These are phyloP conservation scores for Phalaenopsis aphrodite DNA, from an alignment of 106 monocot species.

Conservation along the genomic window DNA sequence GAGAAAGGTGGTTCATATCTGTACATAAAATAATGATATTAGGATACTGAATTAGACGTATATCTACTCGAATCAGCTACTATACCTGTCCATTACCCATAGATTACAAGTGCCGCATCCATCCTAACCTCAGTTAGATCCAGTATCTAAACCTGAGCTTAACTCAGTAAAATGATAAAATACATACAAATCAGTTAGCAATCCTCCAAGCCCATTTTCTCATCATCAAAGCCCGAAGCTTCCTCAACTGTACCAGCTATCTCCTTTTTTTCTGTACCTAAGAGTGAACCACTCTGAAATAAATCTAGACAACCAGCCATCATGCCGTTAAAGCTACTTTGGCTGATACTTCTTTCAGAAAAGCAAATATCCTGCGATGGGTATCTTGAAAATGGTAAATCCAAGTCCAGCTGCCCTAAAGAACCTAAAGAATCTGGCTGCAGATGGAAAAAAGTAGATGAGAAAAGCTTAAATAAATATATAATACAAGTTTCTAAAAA, in stretches of 20 bases:
- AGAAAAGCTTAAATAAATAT: not conserved
- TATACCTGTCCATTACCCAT: not conserved
- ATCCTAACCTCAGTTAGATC: not conserved
- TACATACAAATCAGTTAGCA: not conserved
- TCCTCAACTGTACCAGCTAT: not conserved
- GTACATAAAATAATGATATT: not conserved
- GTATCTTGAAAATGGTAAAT: slow-evolving; percentile 58
- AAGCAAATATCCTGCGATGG: slow-evolving; percentile 42
- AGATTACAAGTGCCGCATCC: not conserved
- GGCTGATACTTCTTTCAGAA: slow-evolving; percentile 38
- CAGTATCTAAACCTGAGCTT: not conserved
- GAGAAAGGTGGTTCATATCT: not conserved
- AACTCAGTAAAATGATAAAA: not conserved
- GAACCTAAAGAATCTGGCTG: slow-evolving; percentile 98
- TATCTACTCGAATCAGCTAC: not conserved
- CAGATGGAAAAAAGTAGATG: slow-evolving; percentile 2
- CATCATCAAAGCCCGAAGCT: not conserved
- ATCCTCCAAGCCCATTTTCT: slow-evolving; percentile 1
- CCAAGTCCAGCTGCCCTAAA: slow-evolving; percentile 74
- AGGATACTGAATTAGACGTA: not conserved
- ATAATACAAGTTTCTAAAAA: not conserved
- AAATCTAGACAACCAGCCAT: slow-evolving; percentile 55
- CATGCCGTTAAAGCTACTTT: slow-evolving; percentile 40
- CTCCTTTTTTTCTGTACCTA: slow-evolving; percentile 30
- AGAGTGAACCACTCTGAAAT: slow-evolving; percentile 51